Base-by-base conservation (phyloP, 1,139 yeast genomes). In the Zygoascus meyerae region DNA sequence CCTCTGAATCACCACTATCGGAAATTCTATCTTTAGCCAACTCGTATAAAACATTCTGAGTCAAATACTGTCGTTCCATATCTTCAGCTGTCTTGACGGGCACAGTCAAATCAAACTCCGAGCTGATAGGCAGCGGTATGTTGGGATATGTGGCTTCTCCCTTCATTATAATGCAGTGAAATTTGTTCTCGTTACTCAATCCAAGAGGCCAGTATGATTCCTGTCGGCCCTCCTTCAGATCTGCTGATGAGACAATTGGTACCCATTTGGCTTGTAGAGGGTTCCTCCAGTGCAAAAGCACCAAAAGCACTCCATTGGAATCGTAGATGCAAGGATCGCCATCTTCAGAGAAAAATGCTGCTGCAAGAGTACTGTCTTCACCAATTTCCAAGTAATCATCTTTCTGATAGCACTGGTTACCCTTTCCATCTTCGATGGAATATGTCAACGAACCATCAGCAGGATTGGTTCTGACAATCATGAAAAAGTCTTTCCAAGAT, bases 271-370 rank as follows among this genome's bases (percentile, higher is more conserved):
- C 81, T 62, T 89, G 94, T 42, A 76, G 68, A 1, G 84, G 70
- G 10, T 55, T 58, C 59, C 96, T 73, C 97, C 97, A 90, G 53
- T 81, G 78, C 21, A 82, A 73, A 37, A 92, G 70, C 0, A 85
- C 77, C 34, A 85, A 65, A 40, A 92, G 70, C 2, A 83, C 75
- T 51, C 89, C 89, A 55, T 83, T 89, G 10, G 82, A 79, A 10
- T 90, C 89, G 47, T 83, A 86, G 15, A 90, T 65, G 54, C 94
- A 86, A 1, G 98, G 98, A 65, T 90, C 96, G 53, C 84, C 90
- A 42, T 78, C 79, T 51, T 86, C 87, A 63, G 90, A 86, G 61
- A 90, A 90, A 35, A 90, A 69, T 4, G 89, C 83, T 52, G 85
- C 81, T 35, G 78, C 66, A 35, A 66, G 52, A 49, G 47, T 46